Evolutionary conservation across 2,329 filamentous ascomycete species (phyloP), one percentile per base, ranked within the genome.

Genomic region (Hypocrella siamensis): DNA sequence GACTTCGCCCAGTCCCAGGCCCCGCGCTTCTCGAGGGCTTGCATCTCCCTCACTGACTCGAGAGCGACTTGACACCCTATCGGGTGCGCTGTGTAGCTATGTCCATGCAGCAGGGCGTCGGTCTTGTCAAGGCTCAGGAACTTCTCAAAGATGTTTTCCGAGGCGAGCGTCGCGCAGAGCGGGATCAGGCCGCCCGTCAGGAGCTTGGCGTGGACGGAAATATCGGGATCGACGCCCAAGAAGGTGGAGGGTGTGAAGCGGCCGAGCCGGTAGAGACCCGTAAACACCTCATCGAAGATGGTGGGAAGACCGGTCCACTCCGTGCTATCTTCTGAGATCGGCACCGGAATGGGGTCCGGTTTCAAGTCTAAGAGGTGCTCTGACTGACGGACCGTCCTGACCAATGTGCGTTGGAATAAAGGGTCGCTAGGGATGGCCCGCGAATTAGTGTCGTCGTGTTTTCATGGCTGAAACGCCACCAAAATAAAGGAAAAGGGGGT

Each of bases 261-360:
- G 3, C 84, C 83, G 1, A 93, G 71, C 10, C 84, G 79, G 49
- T 86, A 86, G 4, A 92, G 60, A 2, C 83, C 83, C 0, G 82
- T 88, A 53, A 93, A 92, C 22, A 92, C 83, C 48, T 92, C 84
- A 47, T 93, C 83, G 40, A 84, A 83, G 42, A 92, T 63, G 25
- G 92, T 58, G 0, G 84, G 83, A 4, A 92, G 65, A 3, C 83
- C 81, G 2, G 63, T 62, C 83, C 83, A 92, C 19, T 57, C 40
- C 25, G n/a, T 24, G 7, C 42, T 45, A 19, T 42, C 31, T 21
- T 45, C 41, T 25, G 31, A 8, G 17, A 14, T n/a, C 8, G 15
- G 25, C 3, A 10, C 6, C 7, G 43, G 35, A 24, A 37, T 7
- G 22, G 33, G 21, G 2, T 30, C 17, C 12, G 38, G 19, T 10